These are phyloP conservation scores for Rhododendron molle DNA, from an alignment of 148 eudicot genomes.

Conservation along the genomic window DNA sequence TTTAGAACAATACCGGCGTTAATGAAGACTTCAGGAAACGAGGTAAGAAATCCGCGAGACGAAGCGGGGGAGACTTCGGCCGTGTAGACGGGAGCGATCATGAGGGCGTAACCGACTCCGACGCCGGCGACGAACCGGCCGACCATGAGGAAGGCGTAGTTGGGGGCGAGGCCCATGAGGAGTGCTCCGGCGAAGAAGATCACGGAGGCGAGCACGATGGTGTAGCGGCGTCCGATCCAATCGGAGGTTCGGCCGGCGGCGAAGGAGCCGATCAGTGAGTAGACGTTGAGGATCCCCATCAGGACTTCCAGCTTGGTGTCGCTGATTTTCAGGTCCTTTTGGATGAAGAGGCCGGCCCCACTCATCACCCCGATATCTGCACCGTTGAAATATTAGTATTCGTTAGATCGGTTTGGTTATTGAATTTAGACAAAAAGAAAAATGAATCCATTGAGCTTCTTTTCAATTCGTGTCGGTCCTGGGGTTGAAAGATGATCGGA, in stretches of 20 bases:
- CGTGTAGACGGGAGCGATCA: constrained; percentile 21
- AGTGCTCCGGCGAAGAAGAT: constrained; percentile 34
- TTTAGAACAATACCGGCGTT: constrained; percentile 5
- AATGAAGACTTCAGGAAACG: constrained; percentile 24
- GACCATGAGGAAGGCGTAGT: constrained; percentile 37
- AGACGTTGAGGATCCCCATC: constrained; percentile 20
- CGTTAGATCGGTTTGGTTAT: background rate
- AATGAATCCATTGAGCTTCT: no score
- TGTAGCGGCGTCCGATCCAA: constrained; percentile 43
- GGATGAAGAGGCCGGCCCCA: background rate
- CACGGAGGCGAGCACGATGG: constrained; percentile 35
- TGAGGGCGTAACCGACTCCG: constrained; percentile 36
- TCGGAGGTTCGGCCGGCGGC: constrained; percentile 40
- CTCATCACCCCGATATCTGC: constrained; percentile 13
- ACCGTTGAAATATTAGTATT: background rate
- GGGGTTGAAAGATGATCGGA: no score
- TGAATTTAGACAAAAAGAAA: background rate
- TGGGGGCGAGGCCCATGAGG: constrained; percentile 38
- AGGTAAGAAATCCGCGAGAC: constrained; percentile 19
- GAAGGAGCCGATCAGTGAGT: constrained; percentile 30
- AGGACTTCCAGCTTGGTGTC: constrained; percentile 14
- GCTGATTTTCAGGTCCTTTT: background rate
- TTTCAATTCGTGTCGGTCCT: no score
- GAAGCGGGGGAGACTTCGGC: constrained; percentile 19
- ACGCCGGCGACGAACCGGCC: constrained; percentile 41